Conservation (phyloP, 306 rosid species). For the Castanopsis chinensis region DNA sequence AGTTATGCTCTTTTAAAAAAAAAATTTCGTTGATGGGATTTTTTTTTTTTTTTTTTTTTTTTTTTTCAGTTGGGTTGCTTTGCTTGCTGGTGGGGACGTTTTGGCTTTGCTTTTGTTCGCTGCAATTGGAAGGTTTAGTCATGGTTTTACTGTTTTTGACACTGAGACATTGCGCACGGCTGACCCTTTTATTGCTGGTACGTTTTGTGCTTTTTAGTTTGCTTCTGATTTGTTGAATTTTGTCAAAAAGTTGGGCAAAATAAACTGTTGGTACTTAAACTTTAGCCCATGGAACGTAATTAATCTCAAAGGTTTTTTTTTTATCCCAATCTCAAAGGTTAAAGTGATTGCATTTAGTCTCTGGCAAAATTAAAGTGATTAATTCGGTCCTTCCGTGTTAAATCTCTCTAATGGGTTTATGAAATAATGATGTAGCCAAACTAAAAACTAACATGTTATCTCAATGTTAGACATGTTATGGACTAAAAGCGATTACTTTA, state of each 20-base stretch:
- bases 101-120: conserved; percentile 80
- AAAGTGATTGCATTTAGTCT: too few relatives aligned
- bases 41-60: conserved; percentile 3
- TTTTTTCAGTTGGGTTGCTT: conserved; percentile 66
- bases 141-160: conserved; percentile 73
- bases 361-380: too few relatives aligned
- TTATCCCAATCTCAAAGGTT: too few relatives aligned
- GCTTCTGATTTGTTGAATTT: not conserved
- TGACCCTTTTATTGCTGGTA: conserved; percentile 97
- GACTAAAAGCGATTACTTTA: too few relatives aligned
- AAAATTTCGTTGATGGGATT: not conserved
- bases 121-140: conserved; percentile 84
- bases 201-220: not conserved
- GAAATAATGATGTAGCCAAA: too few relatives aligned
- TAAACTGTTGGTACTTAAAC: too few relatives aligned
- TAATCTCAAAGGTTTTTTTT: too few relatives aligned
- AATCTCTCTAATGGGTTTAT: too few relatives aligned
- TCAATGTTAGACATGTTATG: too few relatives aligned
- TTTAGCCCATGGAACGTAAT: too few relatives aligned
- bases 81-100: conserved; percentile 88
- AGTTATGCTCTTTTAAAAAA: not conserved
- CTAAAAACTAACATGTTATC: too few relatives aligned
- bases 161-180: conserved; percentile 74
- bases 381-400: too few relatives aligned
- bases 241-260: not conserved